Percentiles rank a stretch among this genome's conserved stretches.
phyloP scores from a whole-genome alignment of 2,329 filamentous ascomycete genomes.

The Fusarium multiceps region DNA sequence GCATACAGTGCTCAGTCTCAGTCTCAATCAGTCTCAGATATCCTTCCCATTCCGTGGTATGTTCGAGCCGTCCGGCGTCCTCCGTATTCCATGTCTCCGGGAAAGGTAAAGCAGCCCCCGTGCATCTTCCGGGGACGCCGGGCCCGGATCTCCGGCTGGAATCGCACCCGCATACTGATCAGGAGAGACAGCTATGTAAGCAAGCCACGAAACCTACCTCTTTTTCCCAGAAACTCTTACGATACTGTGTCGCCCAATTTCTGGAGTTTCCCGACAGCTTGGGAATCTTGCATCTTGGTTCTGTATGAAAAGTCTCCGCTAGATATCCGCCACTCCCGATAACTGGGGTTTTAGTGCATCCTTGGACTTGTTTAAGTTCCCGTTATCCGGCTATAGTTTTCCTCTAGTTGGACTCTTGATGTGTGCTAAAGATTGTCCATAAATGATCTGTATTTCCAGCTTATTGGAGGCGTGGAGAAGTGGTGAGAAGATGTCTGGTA shows the following conservation, averaged over 20 bases:
- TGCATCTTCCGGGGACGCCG: constrained; percentile 36
- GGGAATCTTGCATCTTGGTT: background rate
- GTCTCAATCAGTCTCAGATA: background rate
- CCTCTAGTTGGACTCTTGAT: background rate
- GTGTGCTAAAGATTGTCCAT: background rate
- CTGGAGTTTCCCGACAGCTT: constrained; percentile 29
- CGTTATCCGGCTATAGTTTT: background rate
- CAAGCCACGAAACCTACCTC: background rate
- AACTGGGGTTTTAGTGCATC: constrained; percentile 26
- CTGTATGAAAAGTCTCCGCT: constrained; percentile 9
- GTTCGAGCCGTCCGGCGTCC: constrained; percentile 33
- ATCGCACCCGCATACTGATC: constrained; percentile 15
- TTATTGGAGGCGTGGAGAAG: background rate
- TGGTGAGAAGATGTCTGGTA: no score
- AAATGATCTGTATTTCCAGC: background rate
- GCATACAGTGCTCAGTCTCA: background rate
- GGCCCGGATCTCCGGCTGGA: constrained; percentile 32
- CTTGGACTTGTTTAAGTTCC: background rate
- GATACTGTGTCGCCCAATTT: background rate
- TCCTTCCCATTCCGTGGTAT: constrained; percentile 31
- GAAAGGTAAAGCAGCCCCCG: constrained; percentile 21
- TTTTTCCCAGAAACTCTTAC: background rate
- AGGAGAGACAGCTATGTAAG: background rate
- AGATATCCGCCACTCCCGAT: constrained; percentile 35
- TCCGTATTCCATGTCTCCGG: constrained; percentile 26